phyloP scores from a whole-genome alignment of 2,329 filamentous ascomycete species.

The Penicillium fuscoglaucum region DNA sequence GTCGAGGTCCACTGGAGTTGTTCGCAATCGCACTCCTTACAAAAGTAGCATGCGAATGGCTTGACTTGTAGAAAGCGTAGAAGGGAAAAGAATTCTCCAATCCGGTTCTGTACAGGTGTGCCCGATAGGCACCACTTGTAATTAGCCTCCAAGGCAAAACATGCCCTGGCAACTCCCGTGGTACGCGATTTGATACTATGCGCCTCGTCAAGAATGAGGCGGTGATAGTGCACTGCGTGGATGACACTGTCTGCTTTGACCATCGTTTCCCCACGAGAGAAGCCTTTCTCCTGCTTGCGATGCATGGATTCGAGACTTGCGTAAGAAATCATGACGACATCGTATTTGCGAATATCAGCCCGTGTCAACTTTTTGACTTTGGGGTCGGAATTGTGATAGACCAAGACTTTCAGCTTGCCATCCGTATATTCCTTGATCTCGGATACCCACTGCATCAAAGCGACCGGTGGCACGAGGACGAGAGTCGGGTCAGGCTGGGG shows the following conservation, averaged over 20 bases:
- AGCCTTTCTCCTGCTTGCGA: slow-evolving; percentile 89
- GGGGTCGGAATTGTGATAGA: slow-evolving; percentile 83
- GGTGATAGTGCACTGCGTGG: slow-evolving; percentile 83
- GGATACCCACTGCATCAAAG: slow-evolving; percentile 90
- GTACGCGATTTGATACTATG: slow-evolving; percentile 89
- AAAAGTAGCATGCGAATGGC: slow-evolving; percentile 92
- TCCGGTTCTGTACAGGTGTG: slow-evolving; percentile 93
- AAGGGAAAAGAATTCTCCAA: slow-evolving; percentile 94
- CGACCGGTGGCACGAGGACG: slow-evolving; percentile 88
- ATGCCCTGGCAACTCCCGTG: slow-evolving; percentile 90
- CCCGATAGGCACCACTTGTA: slow-evolving; percentile 97
- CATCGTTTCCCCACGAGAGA: slow-evolving; percentile 74
- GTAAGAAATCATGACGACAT: slow-evolving; percentile 96
- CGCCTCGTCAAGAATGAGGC: slow-evolving; percentile 90
- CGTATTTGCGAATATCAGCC: slow-evolving; percentile 74
- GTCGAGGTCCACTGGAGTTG: slow-evolving; percentile 81
- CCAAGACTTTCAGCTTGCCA: slow-evolving; percentile 83
- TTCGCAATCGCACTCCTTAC: slow-evolving; percentile 80
- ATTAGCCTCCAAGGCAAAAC: slow-evolving; percentile 81
- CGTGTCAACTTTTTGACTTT: slow-evolving; percentile 76
- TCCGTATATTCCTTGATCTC: slow-evolving; percentile 80
- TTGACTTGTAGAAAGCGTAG: slow-evolving; percentile 85
- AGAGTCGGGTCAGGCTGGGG: slow-evolving; percentile 79
- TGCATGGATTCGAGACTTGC: slow-evolving; percentile 81
- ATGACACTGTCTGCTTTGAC: slow-evolving; percentile 78